A percentile compares a stretch with the other conserved stretches of the same genome.
Evolutionary conservation across 140 eudicot genomes (phyloP).

Genomic region (Senecio squalidus): DNA sequence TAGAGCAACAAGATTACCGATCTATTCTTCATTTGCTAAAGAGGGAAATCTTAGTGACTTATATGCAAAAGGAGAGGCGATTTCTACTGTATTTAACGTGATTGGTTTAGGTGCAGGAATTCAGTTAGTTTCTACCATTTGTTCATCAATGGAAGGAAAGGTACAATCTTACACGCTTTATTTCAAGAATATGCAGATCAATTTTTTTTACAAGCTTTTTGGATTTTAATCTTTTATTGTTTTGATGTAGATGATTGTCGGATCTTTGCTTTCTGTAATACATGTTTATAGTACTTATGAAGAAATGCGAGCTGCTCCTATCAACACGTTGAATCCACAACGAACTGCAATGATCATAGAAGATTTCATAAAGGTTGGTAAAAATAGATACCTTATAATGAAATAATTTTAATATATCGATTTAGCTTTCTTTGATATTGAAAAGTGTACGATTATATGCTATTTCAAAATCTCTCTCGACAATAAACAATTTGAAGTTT

Average conservation of each 20-base stretch:
- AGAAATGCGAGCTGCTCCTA: constrained; percentile 95
- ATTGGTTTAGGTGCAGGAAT: constrained; percentile 84
- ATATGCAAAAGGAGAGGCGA: constrained; percentile 98
- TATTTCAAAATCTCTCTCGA: too few species aligned
- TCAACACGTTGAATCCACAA: constrained; percentile 85
- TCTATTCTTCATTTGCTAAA: constrained; percentile 94
- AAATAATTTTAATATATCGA: neutral
- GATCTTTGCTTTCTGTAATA: constrained; percentile 60
- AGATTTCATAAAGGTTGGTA: constrained; percentile 69
- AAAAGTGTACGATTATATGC: too few species aligned
- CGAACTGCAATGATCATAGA: constrained; percentile 84
- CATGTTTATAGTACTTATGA: constrained; percentile 72
- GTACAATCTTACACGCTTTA: constrained; percentile 22
- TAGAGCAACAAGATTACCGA: constrained; percentile 94
- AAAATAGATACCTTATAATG: neutral
- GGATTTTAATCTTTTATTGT: neutral
- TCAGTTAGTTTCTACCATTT: constrained; percentile 74
- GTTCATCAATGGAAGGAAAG: constrained; percentile 95
- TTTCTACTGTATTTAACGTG: constrained; percentile 86
- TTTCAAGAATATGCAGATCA: neutral
- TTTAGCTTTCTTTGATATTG: too few species aligned
- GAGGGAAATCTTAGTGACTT: constrained; percentile 98
- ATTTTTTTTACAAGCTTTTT: neutral
- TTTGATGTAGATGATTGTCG: constrained; percentile 73
- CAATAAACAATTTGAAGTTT: too few species aligned